Base-by-base conservation (phyloP, 2,329 filamentous ascomycete species). In the Sclerotiophoma versabilis region DNA sequence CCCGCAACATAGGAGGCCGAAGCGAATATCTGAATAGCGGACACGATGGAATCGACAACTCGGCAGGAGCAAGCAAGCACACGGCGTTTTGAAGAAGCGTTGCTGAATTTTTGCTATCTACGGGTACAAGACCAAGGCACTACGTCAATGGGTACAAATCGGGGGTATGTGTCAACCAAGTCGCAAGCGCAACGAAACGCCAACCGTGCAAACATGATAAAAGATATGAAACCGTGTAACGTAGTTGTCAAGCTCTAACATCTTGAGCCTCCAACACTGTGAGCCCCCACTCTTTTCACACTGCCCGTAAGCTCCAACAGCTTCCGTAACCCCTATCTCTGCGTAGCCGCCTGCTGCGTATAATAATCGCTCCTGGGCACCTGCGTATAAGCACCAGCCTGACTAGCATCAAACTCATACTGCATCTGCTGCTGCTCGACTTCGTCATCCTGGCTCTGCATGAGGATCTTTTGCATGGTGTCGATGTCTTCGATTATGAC, bases 401-500 rank as follows among this genome's bases (percentile, higher is more conserved):
- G 51, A 25, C 51, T 54, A 10, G 45, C 38, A 20, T 54, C 51
- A n/a, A 54, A 49, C 12, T 41, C 51, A 15, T 54, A 54, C 19
- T 47, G 53, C 5, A 50, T 45, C 1, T 41, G 42, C 26, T 50
- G 42, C 36, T 46, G 53, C 9, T 56, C 49, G 23, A 62, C 58
- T 5, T 42, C 47, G 27, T 64, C 55, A 23, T 75, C 68, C 62
- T 81, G 79, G 56, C 74, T 79, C 7, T 72, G 70, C 50, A 70
- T 69, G 59, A 76, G 49, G 26, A 82, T 72, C 50, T 63, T 60
- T 65, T 82, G 80, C 71, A 79, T 79, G 23, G 75, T 70, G 67
- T 87, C 83, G 54, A 93, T 91, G 69, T 93, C 90, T 20, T 75
- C 69, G 54, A 92, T 87, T 11, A 86, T 86, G 25, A 87, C 85